Percentiles rank a stretch among this genome's conserved stretches.
Evolutionary conservation across 1,139 yeast genomes (phyloP).

Genomic region (Pichia terricola): DNA sequence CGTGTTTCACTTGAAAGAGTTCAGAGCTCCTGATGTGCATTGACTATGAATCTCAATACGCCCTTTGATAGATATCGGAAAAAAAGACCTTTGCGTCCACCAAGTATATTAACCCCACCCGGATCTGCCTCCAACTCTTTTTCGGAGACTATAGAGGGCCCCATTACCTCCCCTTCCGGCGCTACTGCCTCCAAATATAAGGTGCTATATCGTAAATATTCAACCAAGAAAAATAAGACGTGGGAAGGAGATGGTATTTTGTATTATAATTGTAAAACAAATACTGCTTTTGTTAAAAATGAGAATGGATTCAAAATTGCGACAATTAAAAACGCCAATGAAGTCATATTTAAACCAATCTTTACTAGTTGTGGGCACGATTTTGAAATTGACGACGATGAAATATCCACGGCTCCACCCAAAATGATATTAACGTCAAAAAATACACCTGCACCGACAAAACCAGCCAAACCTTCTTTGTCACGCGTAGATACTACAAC

Average conservation of each 20-base stretch:
- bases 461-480: too few species aligned
- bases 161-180: too few species aligned
- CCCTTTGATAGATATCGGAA: slow-evolving; percentile 5
- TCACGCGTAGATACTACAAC: too few species aligned
- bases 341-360: slow-evolving; percentile 31
- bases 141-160: too few species aligned
- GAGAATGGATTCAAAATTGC: slow-evolving; percentile 18
- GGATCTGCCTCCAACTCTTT: too few species aligned
- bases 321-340: slow-evolving; percentile 14
- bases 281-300: slow-evolving; percentile 16
- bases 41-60: slow-evolving; percentile 10
- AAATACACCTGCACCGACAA: too few species aligned
- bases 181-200: slow-evolving; percentile 16
- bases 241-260: slow-evolving; percentile 93
- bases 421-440: too few species aligned
- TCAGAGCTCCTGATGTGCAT: too few species aligned
- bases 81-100: background rate
- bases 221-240: slow-evolving; percentile 73
- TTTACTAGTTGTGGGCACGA: slow-evolving; percentile 44
- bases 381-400: slow-evolving; percentile 36
- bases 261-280: slow-evolving; percentile 17
- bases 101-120: too few species aligned
- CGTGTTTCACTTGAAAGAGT: too few species aligned
- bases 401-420: slow-evolving; percentile 8
- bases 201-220: slow-evolving; percentile 62